These are phyloP conservation scores for Cladosporium sp. DNA, from an alignment of 2,329 filamentous ascomycete genomes.

Conservation along the genomic window DNA sequence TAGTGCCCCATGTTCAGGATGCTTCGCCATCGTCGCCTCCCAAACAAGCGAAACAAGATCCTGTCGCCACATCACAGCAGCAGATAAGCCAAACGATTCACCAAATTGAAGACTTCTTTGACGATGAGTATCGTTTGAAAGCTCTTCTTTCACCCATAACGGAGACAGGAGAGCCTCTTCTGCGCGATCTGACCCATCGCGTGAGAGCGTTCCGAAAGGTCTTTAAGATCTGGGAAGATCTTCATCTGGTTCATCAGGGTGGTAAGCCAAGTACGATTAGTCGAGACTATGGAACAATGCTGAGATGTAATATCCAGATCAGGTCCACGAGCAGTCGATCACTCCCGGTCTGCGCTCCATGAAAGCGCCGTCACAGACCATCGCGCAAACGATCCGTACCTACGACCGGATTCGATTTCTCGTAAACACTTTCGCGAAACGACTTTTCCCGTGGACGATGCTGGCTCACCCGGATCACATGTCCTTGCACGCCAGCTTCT, in stretches of 20 bases:
- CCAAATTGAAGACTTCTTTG: slow-evolving; percentile 4
- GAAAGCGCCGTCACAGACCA: slow-evolving; percentile 7
- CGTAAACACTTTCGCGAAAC: slow-evolving; percentile 34
- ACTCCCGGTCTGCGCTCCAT: slow-evolving; percentile 12
- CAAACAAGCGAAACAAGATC: neutral
- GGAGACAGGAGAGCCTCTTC: slow-evolving; percentile 15
- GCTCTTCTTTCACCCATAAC: slow-evolving; percentile 15
- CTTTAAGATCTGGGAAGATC: slow-evolving; percentile 16
- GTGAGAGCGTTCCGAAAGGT: slow-evolving; percentile 15
- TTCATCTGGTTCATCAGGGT: slow-evolving; percentile 11
- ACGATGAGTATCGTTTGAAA: slow-evolving; percentile 14
- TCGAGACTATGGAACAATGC: neutral
- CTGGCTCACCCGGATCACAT: slow-evolving; percentile 45
- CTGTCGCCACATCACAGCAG: neutral
- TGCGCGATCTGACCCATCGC: slow-evolving; percentile 17
- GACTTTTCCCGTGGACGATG: slow-evolving; percentile 39
- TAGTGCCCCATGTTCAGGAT: neutral
- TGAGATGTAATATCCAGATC: neutral
- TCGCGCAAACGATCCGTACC: slow-evolving; percentile 27
- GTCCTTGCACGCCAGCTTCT: slow-evolving; percentile 40
- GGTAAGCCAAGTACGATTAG: neutral
- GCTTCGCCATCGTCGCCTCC: neutral
- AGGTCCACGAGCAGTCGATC: slow-evolving; percentile 8
- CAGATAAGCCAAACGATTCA: neutral
- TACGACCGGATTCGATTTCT: slow-evolving; percentile 43